phyloP scores from a whole-genome alignment of 176 grass and related monocot species.

The Tuctoria greenei region DNA sequence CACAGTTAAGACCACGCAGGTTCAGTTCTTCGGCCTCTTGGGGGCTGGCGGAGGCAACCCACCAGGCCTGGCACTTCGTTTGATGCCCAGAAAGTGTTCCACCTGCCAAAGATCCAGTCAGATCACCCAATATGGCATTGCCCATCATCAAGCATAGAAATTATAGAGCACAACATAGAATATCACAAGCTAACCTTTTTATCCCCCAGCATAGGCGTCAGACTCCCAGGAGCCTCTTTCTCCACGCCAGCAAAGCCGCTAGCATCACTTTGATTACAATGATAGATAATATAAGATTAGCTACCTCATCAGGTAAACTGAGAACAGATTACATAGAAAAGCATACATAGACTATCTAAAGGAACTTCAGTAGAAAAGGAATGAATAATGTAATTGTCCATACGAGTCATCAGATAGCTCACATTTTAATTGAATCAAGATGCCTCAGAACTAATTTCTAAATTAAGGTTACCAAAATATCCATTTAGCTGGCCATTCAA shows the following conservation, averaged over 20 bases:
- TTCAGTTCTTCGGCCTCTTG: conserved; percentile 73
- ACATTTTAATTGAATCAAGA: background rate
- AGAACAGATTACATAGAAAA: background rate
- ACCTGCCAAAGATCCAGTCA: conserved; percentile 46
- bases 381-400: background rate
- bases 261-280: conserved; percentile 63
- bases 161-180: conserved; percentile 25
- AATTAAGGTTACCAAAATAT: background rate
- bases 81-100: conserved; percentile 76
- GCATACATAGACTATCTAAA: background rate
- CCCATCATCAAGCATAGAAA: conserved; percentile 15
- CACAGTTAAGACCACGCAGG: conserved; percentile 28
- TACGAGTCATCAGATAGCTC: background rate
- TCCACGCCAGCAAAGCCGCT: conserved; percentile 74
- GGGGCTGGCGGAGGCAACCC: conserved; percentile 60
- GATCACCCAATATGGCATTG: conserved; percentile 15
- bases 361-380: background rate
- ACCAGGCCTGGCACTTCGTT: conserved; percentile 55
- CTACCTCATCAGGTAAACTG: conserved; percentile 13
- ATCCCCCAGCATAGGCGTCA: conserved; percentile 82
- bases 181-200: conserved; percentile 60
- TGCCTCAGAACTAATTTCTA: background rate
- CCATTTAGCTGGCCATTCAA: background rate
- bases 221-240: conserved; percentile 60
- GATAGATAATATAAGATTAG: conserved; percentile 30